Conservation (phyloP, 345 rosid species). For the Punica granatum region DNA sequence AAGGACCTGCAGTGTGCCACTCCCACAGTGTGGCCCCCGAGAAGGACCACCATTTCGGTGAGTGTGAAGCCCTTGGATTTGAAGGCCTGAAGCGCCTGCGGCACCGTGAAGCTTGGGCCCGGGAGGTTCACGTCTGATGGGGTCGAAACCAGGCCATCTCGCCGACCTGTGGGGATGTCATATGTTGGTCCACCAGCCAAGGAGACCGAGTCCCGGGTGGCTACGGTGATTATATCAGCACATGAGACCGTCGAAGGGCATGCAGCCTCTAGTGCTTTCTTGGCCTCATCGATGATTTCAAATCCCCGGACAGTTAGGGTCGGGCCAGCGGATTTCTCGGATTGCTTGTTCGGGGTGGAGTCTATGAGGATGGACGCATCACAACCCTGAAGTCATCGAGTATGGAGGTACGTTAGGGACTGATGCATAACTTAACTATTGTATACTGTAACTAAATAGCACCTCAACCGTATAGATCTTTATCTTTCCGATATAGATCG, state of each 20-base stretch:
- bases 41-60: constrained; percentile 58
- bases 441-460: too few relatives aligned
- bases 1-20: constrained; percentile 54
- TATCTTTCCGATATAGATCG: too few relatives aligned
- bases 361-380: constrained; percentile 76
- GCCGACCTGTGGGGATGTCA: constrained; percentile 47
- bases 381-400: constrained; percentile 39
- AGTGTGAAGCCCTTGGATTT: constrained; percentile 31
- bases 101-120: constrained; percentile 39
- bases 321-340: constrained; percentile 63
- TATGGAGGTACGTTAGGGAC: too few relatives aligned
- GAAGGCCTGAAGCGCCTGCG: constrained; percentile 30
- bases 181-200: constrained; percentile 52
- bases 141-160: constrained; percentile 48
- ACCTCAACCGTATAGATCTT: too few relatives aligned
- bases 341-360: constrained; percentile 25
- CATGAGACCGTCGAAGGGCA: constrained; percentile 70
- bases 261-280: constrained; percentile 38
- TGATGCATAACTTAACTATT: too few relatives aligned
- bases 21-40: constrained; percentile 82
- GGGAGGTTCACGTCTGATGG: constrained; percentile 47
- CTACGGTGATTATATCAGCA: constrained; percentile 55
- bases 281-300: constrained; percentile 52
- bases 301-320: constrained; percentile 56
- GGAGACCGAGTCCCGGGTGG: constrained; percentile 50